Evolutionary conservation across 306 rosid species (phyloP).

Genomic region (Medicago arabica): DNA sequence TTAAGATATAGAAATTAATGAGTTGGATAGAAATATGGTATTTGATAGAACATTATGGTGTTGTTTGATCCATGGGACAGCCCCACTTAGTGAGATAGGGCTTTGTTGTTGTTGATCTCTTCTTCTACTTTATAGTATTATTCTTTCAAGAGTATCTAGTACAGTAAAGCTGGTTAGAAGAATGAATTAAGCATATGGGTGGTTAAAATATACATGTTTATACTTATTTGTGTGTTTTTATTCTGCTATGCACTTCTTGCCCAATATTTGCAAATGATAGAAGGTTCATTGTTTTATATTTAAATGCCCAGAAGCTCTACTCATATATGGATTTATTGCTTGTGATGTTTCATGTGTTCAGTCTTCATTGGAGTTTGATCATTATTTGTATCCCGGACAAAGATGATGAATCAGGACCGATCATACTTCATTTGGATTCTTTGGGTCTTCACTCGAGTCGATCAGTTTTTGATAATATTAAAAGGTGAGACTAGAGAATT

Average conservation of each 20-base stretch:
- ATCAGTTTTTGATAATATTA: slow-evolving; percentile 74
- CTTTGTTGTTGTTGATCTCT: too few relatives aligned
- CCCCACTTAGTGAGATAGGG: too few relatives aligned
- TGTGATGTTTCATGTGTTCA: slow-evolving; percentile 51
- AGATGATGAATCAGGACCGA: slow-evolving; percentile 86
- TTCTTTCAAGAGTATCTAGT: neutral
- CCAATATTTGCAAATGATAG: neutral
- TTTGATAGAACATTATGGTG: too few relatives aligned
- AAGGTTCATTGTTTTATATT: slow-evolving; percentile 14
- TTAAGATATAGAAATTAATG: too few relatives aligned
- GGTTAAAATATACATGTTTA: neutral
- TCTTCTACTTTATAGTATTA: neutral
- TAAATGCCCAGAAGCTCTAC: neutral
- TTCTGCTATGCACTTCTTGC: slow-evolving; percentile 27
- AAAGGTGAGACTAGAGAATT: slow-evolving; percentile 64
- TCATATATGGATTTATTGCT: slow-evolving; percentile 41
- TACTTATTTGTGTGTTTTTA: slow-evolving; percentile 4
- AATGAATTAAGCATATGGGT: slow-evolving; percentile 1
- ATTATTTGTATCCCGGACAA: slow-evolving; percentile 87
- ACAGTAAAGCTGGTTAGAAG: neutral
- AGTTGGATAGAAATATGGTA: too few relatives aligned
- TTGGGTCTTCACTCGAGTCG: slow-evolving; percentile 82
- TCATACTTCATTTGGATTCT: slow-evolving; percentile 93
- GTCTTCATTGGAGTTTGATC: slow-evolving; percentile 95
- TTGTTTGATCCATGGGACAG: too few relatives aligned